These are phyloP conservation scores for Hyaloscypha hepaticicola DNA, from an alignment of 495 filamentous ascomycete species.

Conservation along the genomic window DNA sequence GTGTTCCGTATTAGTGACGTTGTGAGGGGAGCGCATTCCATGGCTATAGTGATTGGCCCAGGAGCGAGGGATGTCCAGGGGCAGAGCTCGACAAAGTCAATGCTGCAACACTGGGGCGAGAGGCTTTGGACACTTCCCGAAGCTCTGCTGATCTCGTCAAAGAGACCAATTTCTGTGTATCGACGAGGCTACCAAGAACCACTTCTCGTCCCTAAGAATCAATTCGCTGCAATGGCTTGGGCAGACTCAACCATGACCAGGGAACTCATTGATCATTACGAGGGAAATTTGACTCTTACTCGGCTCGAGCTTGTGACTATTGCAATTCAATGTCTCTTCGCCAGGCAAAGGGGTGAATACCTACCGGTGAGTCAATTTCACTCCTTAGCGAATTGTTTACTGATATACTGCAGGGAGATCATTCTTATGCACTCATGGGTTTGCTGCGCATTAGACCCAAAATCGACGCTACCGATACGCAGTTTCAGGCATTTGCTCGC, in stretches of 20 bases:
- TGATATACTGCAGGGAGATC: conserved; percentile 33
- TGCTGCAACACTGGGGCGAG: too few species aligned
- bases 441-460: conserved; percentile 40
- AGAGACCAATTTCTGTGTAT: conserved; percentile 16
- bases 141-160: background rate
- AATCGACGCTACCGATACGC: conserved; percentile 37
- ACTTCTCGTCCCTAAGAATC: too few species aligned
- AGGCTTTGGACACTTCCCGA: too few species aligned
- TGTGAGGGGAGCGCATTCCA: conserved; percentile 39
- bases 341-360: background rate
- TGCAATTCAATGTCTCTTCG: conserved; percentile 21
- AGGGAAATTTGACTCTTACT: conserved; percentile 38
- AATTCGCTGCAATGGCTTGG: too few species aligned
- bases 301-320: conserved; percentile 37
- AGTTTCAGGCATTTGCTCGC: conserved; percentile 47
- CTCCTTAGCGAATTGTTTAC: too few species aligned
- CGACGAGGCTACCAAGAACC: conserved; percentile 17
- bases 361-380: too few species aligned
- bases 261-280: conserved; percentile 41
- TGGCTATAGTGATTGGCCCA: conserved; percentile 51
- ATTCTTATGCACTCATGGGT: conserved; percentile 48
- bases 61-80: conserved; percentile 24
- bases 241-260: conserved; percentile 13
- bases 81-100: too few species aligned
- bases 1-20: conserved; percentile 42